Base-by-base conservation (phyloP, 345 rosid genomes). In the Draba incana region DNA sequence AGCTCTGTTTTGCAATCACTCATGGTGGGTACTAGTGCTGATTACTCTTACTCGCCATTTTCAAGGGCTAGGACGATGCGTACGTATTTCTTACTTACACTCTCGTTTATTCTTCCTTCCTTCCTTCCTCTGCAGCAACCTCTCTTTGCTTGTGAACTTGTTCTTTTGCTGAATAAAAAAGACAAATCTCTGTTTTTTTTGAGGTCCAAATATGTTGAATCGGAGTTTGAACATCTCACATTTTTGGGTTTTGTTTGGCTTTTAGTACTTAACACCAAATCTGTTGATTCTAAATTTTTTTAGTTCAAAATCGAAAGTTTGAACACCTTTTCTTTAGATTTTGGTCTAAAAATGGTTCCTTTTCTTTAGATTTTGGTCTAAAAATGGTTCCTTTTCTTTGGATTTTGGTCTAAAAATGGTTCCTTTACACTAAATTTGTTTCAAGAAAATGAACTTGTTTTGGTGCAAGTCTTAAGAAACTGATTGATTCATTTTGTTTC, bases 1-100 rank as follows among this genome's bases (percentile, higher is more conserved):
- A 65, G 66, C 72, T 72, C 70, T 57, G 65, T 55, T 57, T 39
- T 16, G 58, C 20, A 52, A 28, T 20, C 13, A 47, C 8, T 13
- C 39, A 73, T 74, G 72, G 57, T 33, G 68, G 56, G 57, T 59
- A 27, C 68, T 37, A 20, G 28, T 43, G 20, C 20, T 20, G 20
- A 20, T 20, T 20, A 20, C 20, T 20, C 20, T 20, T 25, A 4
- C 2, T 60, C 20, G 53, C 38, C 63, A 10, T 53, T 53, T 39
- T 13, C 43, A 0, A 45, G 15, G 62, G 41, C 48, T 6, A 60
- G 44, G 51, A 61, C 12, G 13, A 44, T 1, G 50, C 66, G 73
- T 74, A 74, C 43, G 72, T 73, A 1, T 14, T 33, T 6, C 10
- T 30, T 12, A 15, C 57, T 38, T 27, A 13, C 67, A 47, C 8